Evolutionary conservation across 495 filamentous ascomycete genomes (phyloP).

Genomic region (Neurospora sp.): DNA sequence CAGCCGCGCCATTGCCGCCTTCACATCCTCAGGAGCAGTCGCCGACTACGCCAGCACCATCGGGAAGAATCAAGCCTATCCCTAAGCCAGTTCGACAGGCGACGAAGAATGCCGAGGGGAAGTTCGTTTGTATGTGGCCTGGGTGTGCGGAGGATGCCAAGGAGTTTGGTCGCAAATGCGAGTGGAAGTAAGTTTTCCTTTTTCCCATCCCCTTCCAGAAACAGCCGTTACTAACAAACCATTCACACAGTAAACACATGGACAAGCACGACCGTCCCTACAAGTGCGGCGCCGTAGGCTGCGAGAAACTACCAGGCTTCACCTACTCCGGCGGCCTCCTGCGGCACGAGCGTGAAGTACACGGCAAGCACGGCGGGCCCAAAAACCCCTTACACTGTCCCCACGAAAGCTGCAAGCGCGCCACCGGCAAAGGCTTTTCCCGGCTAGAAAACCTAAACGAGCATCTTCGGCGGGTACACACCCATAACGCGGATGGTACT

Average conservation of each 20-base stretch:
- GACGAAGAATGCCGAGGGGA: slow-evolving; percentile 52
- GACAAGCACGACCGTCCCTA: slow-evolving; percentile 94
- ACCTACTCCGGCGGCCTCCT: slow-evolving; percentile 85
- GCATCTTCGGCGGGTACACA: slow-evolving; percentile 73
- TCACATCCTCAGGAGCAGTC: neutral
- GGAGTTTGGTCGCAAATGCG: slow-evolving; percentile 71
- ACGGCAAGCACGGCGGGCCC: slow-evolving; percentile 74
- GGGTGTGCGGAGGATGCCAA: slow-evolving; percentile 47
- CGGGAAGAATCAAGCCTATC: slow-evolving; percentile 31
- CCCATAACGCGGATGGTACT: slow-evolving; percentile 19
- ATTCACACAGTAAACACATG: slow-evolving; percentile 70
- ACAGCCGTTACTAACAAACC: slow-evolving; percentile 3
- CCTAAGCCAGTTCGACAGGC: slow-evolving; percentile 39
- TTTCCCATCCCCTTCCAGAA: neutral
- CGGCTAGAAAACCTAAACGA: slow-evolving; percentile 83
- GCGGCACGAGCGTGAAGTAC: slow-evolving; percentile 84
- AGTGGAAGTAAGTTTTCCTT: slow-evolving; percentile 68
- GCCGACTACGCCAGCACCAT: neutral
- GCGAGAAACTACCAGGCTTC: slow-evolving; percentile 85
- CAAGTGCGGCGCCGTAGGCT: slow-evolving; percentile 63
- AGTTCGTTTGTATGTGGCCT: slow-evolving; percentile 57
- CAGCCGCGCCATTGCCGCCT: neutral
- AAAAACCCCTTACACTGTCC: slow-evolving; percentile 73
- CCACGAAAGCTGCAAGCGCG: slow-evolving; percentile 68
- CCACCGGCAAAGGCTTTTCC: slow-evolving; percentile 67